Evolutionary conservation across 371 early-diverging fungal genomes (phyloP).

Genomic region (Zancudomyces culisetae): DNA sequence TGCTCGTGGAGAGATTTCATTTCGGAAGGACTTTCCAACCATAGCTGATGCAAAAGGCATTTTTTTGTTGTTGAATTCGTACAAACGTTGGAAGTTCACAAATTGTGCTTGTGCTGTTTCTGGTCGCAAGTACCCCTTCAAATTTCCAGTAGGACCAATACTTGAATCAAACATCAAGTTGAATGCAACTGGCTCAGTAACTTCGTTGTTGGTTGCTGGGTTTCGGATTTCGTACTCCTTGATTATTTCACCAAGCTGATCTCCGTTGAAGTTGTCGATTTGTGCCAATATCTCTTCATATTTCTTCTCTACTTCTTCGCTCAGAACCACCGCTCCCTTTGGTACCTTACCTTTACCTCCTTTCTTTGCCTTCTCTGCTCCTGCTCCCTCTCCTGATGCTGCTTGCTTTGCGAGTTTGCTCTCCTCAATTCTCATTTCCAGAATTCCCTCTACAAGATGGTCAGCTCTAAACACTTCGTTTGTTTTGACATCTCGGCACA

Average conservation of each 20-base stretch:
- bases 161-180: slow-evolving; percentile 98
- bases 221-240: slow-evolving; percentile 71
- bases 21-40: slow-evolving; percentile 98
- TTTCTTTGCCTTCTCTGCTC: slow-evolving; percentile 31
- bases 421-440: slow-evolving; percentile 71
- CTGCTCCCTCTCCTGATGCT: slow-evolving; percentile 27
- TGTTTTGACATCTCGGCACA: slow-evolving; percentile 85
- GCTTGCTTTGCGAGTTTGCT: slow-evolving; percentile 47
- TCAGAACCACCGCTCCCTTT: slow-evolving; percentile 42
- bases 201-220: slow-evolving; percentile 77
- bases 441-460: slow-evolving; percentile 89
- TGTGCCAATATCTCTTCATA: slow-evolving; percentile 77
- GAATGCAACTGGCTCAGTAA: slow-evolving; percentile 86
- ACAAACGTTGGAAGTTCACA: slow-evolving; percentile 91
- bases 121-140: slow-evolving; percentile 93
- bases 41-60: slow-evolving; percentile 99
- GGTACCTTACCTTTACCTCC: slow-evolving; percentile 53
- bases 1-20: slow-evolving; percentile 97
- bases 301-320: slow-evolving; percentile 38
- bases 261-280: slow-evolving; percentile 85
- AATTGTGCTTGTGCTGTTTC: slow-evolving; percentile 99
- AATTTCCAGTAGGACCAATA: slow-evolving; percentile 95
- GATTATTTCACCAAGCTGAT: slow-evolving; percentile 77
- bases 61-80: slow-evolving; percentile 94
- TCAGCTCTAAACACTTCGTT: slow-evolving; percentile 97